Percentiles rank a stretch among this genome's conserved stretches.
Conservation (phyloP, 768 basidiomycete species). For the Rossbeevera mucosa region DNA sequence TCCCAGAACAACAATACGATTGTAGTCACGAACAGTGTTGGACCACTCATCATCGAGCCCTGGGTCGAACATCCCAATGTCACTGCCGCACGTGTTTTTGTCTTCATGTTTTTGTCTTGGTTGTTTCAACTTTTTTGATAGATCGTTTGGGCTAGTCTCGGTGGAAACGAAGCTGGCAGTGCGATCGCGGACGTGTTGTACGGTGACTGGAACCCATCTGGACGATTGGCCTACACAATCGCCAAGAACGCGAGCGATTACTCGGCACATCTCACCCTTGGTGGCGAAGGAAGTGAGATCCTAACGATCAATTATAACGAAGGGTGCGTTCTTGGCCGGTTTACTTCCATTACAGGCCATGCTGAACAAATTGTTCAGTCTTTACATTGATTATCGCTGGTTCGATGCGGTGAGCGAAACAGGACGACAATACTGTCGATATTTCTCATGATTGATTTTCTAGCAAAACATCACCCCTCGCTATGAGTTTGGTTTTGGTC, state of each 20-base stretch:
- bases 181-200: conserved; percentile 74
- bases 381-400: conserved; percentile 69
- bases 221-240: conserved; percentile 69
- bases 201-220: conserved; percentile 72
- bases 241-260: conserved; percentile 55
- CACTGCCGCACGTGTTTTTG: conserved; percentile 49
- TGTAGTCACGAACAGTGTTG: conserved; percentile 76
- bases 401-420: conserved; percentile 57
- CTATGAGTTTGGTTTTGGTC: conserved; percentile 86
- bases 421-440: neutral
- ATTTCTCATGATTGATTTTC: neutral
- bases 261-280: conserved; percentile 36
- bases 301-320: conserved; percentile 62
- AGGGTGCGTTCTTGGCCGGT: conserved; percentile 16
- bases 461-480: conserved; percentile 71
- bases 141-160: conserved; percentile 49
- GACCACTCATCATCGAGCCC: conserved; percentile 59
- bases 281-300: conserved; percentile 26
- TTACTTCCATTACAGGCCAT: neutral
- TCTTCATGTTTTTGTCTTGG: conserved; percentile 11
- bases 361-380: conserved; percentile 23
- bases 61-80: conserved; percentile 78
- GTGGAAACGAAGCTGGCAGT: conserved; percentile 77
- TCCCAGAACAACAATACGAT: conserved; percentile 70
- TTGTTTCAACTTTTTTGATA: conserved; percentile 10